These are phyloP conservation scores for Ophiosphaerella herpotricha DNA, from an alignment of 2,329 filamentous ascomycete genomes.

Conservation along the genomic window DNA sequence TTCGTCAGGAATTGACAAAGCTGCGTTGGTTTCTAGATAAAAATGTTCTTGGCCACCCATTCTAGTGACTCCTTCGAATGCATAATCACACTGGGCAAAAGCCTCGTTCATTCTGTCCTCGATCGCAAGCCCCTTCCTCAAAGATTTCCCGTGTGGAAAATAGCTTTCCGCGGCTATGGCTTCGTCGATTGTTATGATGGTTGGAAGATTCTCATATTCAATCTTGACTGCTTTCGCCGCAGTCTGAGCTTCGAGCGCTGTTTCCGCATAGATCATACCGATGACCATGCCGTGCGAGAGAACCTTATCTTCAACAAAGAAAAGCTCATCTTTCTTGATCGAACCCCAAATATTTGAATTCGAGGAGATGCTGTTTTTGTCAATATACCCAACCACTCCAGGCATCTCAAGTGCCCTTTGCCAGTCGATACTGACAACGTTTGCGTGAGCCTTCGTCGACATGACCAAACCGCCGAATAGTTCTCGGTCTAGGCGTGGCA, in stretches of 20 bases:
- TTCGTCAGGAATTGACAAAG: constrained; percentile 79
- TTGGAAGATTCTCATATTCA: constrained; percentile 84
- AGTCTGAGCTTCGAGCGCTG: constrained; percentile 74
- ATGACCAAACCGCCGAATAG: constrained; percentile 85
- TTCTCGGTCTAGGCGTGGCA: constrained; percentile 81
- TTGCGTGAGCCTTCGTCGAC: constrained; percentile 85
- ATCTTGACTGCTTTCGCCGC: constrained; percentile 82
- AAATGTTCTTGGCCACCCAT: constrained; percentile 98
- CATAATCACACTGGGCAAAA: constrained; percentile 75
- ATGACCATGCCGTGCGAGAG: constrained; percentile 88
- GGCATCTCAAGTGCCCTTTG: constrained; percentile 78
- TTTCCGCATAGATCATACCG: constrained; percentile 81
- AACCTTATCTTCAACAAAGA: constrained; percentile 88
- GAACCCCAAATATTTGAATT: constrained; percentile 91
- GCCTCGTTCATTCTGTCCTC: constrained; percentile 66
- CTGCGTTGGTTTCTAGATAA: constrained; percentile 90
- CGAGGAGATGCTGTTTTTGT: constrained; percentile 77
- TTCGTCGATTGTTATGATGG: constrained; percentile 90
- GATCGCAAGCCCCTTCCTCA: constrained; percentile 70
- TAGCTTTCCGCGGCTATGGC: constrained; percentile 88
- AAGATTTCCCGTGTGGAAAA: constrained; percentile 76
- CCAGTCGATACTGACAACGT: constrained; percentile 77
- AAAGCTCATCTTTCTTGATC: constrained; percentile 77
- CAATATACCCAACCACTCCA: constrained; percentile 82
- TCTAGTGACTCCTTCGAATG: constrained; percentile 79